Conservation (phyloP, 441 rosid genomes). For the Flueggea neowawraea region DNA sequence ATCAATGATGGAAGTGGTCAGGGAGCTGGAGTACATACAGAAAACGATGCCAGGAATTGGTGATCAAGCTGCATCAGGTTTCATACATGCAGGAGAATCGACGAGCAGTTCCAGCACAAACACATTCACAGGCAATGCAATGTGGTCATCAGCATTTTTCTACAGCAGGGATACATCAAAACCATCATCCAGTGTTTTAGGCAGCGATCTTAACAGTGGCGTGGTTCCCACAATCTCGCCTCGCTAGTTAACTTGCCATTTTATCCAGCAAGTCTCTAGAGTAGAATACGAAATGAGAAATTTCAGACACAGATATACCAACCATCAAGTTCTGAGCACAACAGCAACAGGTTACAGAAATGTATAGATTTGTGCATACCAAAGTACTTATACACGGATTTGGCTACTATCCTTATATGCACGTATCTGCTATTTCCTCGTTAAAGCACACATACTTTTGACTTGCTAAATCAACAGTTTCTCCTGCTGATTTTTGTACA, state of each 20-base stretch:
- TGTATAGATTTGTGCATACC: no score
- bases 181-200: constrained; percentile 39
- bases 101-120: constrained; percentile 7
- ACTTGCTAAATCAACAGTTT: no score
- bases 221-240: constrained; percentile 51
- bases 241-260: constrained; percentile 18
- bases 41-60: constrained; percentile 37
- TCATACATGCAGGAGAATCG: constrained; percentile 10
- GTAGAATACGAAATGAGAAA: no score
- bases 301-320: no score
- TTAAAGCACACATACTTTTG: no score
- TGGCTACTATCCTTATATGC: no score
- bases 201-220: constrained; percentile 77
- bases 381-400: no score
- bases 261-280: no score
- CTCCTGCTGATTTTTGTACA: no score
- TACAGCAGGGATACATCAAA: constrained; percentile 25
- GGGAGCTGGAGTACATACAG: constrained; percentile 66
- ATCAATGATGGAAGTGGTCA: constrained; percentile 59
- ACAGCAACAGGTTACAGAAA: no score
- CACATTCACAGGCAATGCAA: constrained; percentile 22
- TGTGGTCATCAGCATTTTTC: constrained; percentile 38
- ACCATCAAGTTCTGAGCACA: no score
- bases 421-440: no score
- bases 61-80: background rate